Percentiles rank a stretch among this genome's conserved stretches.
phyloP scores from a whole-genome alignment of 2,329 filamentous ascomycete genomes.

The Gnomoniopsis sp. region DNA sequence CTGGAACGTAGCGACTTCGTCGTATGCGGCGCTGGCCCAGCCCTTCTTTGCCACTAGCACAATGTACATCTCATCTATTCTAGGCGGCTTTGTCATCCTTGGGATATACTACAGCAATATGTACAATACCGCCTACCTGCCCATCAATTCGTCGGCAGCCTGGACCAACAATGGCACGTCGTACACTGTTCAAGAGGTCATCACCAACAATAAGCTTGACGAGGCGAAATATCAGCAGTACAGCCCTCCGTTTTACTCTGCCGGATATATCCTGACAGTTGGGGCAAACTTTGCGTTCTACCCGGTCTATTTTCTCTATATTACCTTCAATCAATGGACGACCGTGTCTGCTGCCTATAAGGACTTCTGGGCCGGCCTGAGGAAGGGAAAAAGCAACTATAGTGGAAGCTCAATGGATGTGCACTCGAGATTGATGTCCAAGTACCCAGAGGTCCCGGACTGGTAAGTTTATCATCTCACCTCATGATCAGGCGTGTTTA shows the following conservation, averaged over 20 bases:
- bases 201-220: slow-evolving; percentile 36
- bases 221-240: slow-evolving; percentile 37
- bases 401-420: slow-evolving; percentile 37
- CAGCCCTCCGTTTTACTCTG: slow-evolving; percentile 42
- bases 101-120: slow-evolving; percentile 41
- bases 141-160: slow-evolving; percentile 44
- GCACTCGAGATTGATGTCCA: slow-evolving; percentile 36
- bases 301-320: slow-evolving; percentile 40
- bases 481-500: no score
- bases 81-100: slow-evolving; percentile 37
- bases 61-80: slow-evolving; percentile 29
- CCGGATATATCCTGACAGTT: slow-evolving; percentile 37
- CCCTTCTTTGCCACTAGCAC: slow-evolving; percentile 40
- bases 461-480: slow-evolving; percentile 24
- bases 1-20: slow-evolving; percentile 42
- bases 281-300: slow-evolving; percentile 43
- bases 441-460: slow-evolving; percentile 40
- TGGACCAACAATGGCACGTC: slow-evolving; percentile 41
- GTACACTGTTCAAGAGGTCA: slow-evolving; percentile 38
- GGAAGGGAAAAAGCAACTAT: slow-evolving; percentile 37
- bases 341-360: slow-evolving; percentile 34
- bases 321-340: slow-evolving; percentile 39
- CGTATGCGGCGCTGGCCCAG: slow-evolving; percentile 33
- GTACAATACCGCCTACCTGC: slow-evolving; percentile 41
- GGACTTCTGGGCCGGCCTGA: slow-evolving; percentile 36